Conservation (phyloP, 2,329 filamentous ascomycete species). For the Myriosclerotinia curreyana region DNA sequence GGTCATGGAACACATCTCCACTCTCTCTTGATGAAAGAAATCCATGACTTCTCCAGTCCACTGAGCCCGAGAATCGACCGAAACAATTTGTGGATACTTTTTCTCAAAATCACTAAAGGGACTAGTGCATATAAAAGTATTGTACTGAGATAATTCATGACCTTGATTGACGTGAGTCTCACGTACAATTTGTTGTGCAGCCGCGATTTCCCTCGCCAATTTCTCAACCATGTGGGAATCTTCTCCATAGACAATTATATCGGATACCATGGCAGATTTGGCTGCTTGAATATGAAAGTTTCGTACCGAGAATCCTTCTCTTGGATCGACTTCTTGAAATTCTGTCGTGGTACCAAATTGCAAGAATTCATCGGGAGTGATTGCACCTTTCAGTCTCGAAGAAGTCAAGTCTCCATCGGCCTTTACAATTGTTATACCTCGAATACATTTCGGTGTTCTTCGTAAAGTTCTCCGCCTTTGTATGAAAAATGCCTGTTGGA, state of each 20-base stretch:
- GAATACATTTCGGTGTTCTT: conserved; percentile 70
- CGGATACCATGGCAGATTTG: conserved; percentile 83
- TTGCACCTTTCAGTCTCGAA: conserved; percentile 80
- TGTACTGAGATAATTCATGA: conserved; percentile 63
- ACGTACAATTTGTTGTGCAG: conserved; percentile 74
- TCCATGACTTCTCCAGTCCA: conserved; percentile 78
- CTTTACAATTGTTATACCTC: conserved; percentile 83
- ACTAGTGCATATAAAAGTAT: conserved; percentile 73
- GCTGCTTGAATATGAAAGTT: conserved; percentile 96
- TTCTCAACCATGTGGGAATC: conserved; percentile 59
- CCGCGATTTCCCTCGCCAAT: conserved; percentile 65
- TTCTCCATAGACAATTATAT: conserved; percentile 89
- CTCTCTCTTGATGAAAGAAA: conserved; percentile 82
- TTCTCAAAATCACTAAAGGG: conserved; percentile 71
- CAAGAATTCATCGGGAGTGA: conserved; percentile 75
- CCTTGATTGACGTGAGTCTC: conserved; percentile 58
- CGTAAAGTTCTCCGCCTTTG: conserved; percentile 69
- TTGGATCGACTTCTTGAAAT: conserved; percentile 82
- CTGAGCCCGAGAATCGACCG: conserved; percentile 67
- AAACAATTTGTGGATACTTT: conserved; percentile 66
- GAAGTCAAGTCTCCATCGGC: conserved; percentile 73
- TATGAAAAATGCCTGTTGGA: conserved; percentile 87
- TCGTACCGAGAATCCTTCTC: conserved; percentile 87
- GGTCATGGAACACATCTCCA: conserved; percentile 94
- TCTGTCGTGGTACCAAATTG: conserved; percentile 42